phyloP scores from a whole-genome alignment of 305 asterid species.

The Fraxinus xanthoxyloides region DNA sequence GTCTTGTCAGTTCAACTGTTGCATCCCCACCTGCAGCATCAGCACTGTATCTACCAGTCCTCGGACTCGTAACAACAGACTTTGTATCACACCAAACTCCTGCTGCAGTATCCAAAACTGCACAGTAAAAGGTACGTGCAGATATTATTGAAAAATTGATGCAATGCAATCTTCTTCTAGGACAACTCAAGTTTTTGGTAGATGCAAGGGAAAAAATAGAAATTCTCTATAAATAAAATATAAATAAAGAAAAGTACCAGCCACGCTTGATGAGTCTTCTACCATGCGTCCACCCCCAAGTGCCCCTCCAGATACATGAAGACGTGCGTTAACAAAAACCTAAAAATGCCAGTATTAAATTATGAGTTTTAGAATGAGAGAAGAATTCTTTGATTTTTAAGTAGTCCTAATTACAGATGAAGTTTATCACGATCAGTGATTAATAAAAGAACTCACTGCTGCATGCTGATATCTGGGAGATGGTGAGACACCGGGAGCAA shows the following conservation, averaged over 20 bases:
- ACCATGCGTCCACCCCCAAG: conserved; percentile 99
- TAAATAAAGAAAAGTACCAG: conserved; percentile 55
- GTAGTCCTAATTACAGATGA: not conserved
- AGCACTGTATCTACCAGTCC: conserved; percentile 61
- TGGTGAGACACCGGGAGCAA: conserved; percentile 99
- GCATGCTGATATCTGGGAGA: conserved; percentile 97
- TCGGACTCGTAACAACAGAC: conserved; percentile 51
- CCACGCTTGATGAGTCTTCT: conserved; percentile 98
- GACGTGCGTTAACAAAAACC: conserved; percentile 99
- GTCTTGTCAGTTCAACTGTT: conserved; percentile 92
- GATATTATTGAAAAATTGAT: conserved; percentile 16
- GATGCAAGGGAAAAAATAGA: conserved; percentile 26
- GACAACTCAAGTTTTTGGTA: conserved; percentile 2
- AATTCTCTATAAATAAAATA: conserved; percentile 5
- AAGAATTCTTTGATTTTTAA: not conserved
- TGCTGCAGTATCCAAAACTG: conserved; percentile 98
- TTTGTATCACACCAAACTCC: conserved; percentile 99
- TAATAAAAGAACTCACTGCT: conserved; percentile 57
- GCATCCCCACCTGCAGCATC: conserved; percentile 99
- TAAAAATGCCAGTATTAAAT: conserved; percentile 30
- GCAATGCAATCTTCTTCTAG: not conserved
- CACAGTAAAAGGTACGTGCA: conserved; percentile 12
- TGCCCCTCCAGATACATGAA: conserved; percentile 99
- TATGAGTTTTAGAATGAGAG: conserved; percentile 16
- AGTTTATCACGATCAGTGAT: not conserved